Conservation (phyloP, 2,329 filamentous ascomycete genomes). For the Cephalotrichum gorgonifer region DNA sequence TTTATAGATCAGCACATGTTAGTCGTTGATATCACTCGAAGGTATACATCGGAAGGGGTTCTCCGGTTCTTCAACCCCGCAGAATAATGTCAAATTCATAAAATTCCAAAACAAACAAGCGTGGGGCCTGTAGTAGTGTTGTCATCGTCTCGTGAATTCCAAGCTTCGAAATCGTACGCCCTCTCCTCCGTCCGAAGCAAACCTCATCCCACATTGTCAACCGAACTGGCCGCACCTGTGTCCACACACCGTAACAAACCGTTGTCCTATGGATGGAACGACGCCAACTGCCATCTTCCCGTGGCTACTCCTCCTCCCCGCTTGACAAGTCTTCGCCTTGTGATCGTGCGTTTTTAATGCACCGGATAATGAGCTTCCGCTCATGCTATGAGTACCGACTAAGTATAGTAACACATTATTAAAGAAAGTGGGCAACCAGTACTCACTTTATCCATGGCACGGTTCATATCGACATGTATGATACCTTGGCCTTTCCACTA, state of each 20-base stretch:
- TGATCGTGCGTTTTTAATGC: neutral
- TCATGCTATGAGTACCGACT: neutral
- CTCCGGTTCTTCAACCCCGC: neutral
- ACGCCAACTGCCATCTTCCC: too few species aligned
- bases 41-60: neutral
- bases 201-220: neutral
- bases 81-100: neutral
- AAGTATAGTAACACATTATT: neutral
- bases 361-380: neutral
- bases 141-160: too few species aligned
- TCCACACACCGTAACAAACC: too few species aligned
- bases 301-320: neutral
- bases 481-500: neutral
- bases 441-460: neutral
- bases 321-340: neutral
- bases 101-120: too few species aligned
- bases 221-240: too few species aligned
- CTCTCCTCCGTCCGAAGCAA: neutral
- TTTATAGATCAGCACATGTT: neutral
- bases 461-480: neutral
- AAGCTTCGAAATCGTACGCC: neutral
- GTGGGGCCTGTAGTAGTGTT: too few species aligned
- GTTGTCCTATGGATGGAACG: too few species aligned
- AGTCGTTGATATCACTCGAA: neutral
- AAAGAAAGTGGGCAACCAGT: neutral